Evolutionary conservation across 2,329 filamentous ascomycete genomes (phyloP).

Genomic region (Alternaria consortialis): DNA sequence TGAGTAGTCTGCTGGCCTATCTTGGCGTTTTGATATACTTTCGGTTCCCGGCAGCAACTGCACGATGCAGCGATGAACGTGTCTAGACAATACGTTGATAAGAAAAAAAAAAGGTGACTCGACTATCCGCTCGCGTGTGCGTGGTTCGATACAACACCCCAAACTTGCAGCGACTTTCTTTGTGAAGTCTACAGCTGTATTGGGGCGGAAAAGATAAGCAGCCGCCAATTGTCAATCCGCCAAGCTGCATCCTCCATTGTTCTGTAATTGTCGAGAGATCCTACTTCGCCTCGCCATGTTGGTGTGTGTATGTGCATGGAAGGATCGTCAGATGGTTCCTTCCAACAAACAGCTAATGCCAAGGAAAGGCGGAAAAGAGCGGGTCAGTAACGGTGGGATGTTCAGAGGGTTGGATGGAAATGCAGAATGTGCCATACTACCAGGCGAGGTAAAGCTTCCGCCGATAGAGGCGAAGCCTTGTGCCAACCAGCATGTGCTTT

Average conservation of each 20-base stretch:
- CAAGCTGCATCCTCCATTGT: neutral
- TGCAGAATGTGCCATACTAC: constrained; percentile 4
- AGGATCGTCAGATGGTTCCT: neutral
- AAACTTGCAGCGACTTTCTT: neutral
- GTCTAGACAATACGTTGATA: neutral
- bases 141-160: neutral
- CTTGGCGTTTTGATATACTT: neutral
- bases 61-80: neutral
- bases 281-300: constrained; percentile 1
- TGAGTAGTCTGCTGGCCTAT: neutral
- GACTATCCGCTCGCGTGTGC: neutral
- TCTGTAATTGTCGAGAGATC: neutral
- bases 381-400: neutral
- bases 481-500: neutral
- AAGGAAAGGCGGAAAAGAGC: constrained; percentile 7
- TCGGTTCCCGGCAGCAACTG: constrained; percentile 1
- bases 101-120: neutral
- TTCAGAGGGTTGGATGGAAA: neutral
- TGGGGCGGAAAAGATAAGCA: constrained; percentile 1
- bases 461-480: constrained; percentile 11
- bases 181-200: neutral
- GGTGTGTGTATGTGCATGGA: neutral
- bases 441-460: constrained; percentile 15
- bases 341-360: constrained; percentile 3
- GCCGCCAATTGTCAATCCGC: neutral